Percentiles rank a stretch among this genome's conserved stretches.
Conservation (phyloP, 139 green algal species). For the Limnomonas spitsbergensis region DNA sequence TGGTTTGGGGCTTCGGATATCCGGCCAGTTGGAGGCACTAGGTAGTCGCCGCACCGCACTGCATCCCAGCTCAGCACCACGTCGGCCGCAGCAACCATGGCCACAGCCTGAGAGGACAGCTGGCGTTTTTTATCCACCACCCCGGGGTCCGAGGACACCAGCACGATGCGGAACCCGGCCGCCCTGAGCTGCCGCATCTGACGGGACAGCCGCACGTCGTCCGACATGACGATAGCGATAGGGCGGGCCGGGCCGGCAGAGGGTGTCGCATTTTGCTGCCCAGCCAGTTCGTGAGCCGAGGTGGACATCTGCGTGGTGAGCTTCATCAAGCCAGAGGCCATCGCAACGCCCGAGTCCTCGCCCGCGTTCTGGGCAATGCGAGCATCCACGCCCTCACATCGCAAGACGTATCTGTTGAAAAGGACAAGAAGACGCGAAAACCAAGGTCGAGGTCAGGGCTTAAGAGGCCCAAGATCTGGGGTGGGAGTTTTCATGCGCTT, state of each 20-base stretch:
- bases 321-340: background rate
- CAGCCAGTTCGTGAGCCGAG: background rate
- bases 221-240: background rate
- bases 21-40: no score
- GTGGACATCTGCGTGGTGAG: background rate
- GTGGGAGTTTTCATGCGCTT: no score
- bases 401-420: background rate
- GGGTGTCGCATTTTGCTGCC: background rate
- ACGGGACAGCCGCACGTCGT: background rate
- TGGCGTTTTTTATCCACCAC: background rate
- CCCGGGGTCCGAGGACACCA: background rate
- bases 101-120: background rate
- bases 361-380: constrained; percentile 6
- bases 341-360: constrained; percentile 1
- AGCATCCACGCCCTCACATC: constrained; percentile 7
- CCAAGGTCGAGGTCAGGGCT: no score
- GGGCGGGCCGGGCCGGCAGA: background rate
- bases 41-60: constrained; percentile 9
- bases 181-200: background rate
- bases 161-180: background rate
- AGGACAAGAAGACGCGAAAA: background rate
- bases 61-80: constrained; percentile 2
- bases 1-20: no score
- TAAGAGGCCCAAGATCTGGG: no score
- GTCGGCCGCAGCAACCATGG: background rate